These are phyloP conservation scores for Blumeria hordei DNA, from an alignment of 2,329 filamentous ascomycete genomes.

Conservation along the genomic window DNA sequence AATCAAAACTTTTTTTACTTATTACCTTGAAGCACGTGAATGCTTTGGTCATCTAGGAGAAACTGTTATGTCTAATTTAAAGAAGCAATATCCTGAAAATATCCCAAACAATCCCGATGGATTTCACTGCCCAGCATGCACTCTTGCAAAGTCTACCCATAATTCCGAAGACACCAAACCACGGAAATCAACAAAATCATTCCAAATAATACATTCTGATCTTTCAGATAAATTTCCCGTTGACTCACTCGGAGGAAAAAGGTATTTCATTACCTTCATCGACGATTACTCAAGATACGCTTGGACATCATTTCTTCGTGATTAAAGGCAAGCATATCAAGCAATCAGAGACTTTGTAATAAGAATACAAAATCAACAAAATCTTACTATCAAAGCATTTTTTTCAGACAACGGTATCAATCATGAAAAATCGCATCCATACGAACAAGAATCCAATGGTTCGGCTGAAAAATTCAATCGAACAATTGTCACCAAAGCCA, in stretches of 20 bases:
- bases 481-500: not conserved
- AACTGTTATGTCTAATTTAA: not conserved
- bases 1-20: not conserved
- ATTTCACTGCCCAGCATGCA: not conserved
- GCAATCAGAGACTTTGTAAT: not conserved
- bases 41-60: not conserved
- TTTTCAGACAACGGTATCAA: not conserved
- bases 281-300: not conserved
- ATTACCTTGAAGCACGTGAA: not conserved
- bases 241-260: not conserved
- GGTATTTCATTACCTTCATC: not conserved
- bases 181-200: too few relatives aligned
- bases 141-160: not conserved
- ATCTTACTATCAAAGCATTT: not conserved
- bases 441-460: not conserved
- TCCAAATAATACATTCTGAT: too few relatives aligned
- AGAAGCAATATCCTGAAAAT: not conserved
- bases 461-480: not conserved
- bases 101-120: not conserved
- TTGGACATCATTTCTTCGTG: not conserved
- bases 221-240: not conserved
- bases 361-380: not conserved
- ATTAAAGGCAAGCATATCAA: not conserved
- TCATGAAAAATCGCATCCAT: constrained; percentile 1
- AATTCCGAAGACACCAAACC: too few relatives aligned